phyloP scores from a whole-genome alignment of 805 yeast species.

The Cyberlindnera galapagoensis region DNA sequence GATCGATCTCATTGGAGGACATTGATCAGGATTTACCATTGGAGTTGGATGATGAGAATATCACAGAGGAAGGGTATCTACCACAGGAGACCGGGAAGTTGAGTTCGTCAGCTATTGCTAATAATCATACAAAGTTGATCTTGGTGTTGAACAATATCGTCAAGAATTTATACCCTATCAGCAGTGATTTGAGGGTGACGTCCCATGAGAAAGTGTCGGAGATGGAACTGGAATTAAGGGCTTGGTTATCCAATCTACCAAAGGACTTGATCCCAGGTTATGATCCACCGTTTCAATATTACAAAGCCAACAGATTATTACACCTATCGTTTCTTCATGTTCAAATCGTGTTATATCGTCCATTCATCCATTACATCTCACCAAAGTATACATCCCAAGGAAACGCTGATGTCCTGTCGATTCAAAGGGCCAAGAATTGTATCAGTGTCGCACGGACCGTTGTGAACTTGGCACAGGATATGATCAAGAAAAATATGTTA shows the following conservation, averaged over 20 bases:
- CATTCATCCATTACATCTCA: constrained; percentile 78
- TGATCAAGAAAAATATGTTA: constrained; percentile 64
- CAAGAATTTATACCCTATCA: constrained; percentile 64
- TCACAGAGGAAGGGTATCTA: constrained; percentile 57
- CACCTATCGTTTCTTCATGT: constrained; percentile 71
- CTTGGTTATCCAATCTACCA: constrained; percentile 71
- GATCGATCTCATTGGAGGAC: constrained; percentile 68
- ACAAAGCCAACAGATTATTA: constrained; percentile 68
- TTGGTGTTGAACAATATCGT: constrained; percentile 64
- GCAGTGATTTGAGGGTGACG: constrained; percentile 24
- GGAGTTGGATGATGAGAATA: constrained; percentile 82
- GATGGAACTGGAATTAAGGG: constrained; percentile 61
- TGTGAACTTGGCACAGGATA: constrained; percentile 71
- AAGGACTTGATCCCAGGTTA: constrained; percentile 62
- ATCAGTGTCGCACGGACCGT: constrained; percentile 79
- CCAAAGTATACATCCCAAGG: constrained; percentile 38
- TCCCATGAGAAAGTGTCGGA: constrained; percentile 41
- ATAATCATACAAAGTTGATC: constrained; percentile 74
- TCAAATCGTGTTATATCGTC: constrained; percentile 76
- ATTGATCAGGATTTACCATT: constrained; percentile 83
- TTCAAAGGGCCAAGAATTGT: constrained; percentile 74
- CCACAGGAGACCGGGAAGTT: constrained; percentile 44
- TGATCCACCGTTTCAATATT: constrained; percentile 56
- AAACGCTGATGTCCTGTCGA: constrained; percentile 49
- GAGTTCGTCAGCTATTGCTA: constrained; percentile 75